Conservation (phyloP, 441 rosid species). For the Croton setiger region DNA sequence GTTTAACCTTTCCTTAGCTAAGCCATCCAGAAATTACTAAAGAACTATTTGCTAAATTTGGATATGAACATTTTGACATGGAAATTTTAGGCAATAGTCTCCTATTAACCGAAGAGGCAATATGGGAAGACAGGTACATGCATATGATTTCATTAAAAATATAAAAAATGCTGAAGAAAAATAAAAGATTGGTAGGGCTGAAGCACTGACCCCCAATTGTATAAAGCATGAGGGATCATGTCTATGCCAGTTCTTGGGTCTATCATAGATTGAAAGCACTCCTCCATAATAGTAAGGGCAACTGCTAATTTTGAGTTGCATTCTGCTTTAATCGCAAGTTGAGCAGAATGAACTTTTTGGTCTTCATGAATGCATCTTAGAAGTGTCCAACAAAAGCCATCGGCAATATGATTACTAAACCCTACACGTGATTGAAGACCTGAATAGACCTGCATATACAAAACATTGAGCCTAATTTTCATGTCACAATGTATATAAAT, state of each 20-base stretch:
- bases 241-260: conserved; percentile 95
- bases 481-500: conserved; percentile 15
- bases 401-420: conserved; percentile 44
- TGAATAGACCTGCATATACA: conserved; percentile 54
- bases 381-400: conserved; percentile 81
- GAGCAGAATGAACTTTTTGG: conserved; percentile 72
- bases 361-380: conserved; percentile 87
- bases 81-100: background rate
- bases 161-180: background rate
- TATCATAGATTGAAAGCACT: conserved; percentile 91
- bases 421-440: conserved; percentile 87
- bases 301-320: conserved; percentile 95
- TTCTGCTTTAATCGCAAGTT: conserved; percentile 81
- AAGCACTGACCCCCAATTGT: conserved; percentile 80
- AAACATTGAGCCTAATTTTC: conserved; percentile 18
- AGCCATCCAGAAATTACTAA: conserved; percentile 5
- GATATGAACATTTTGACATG: background rate
- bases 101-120: background rate
- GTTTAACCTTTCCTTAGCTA: background rate
- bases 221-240: conserved; percentile 91
- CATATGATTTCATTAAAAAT: conserved; percentile 4
- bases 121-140: background rate
- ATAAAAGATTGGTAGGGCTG: conserved; percentile 7
- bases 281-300: conserved; percentile 92
- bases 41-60: background rate